These are phyloP conservation scores for Ramaria sp. DNA, from an alignment of 768 basidiomycete genomes.

Conservation along the genomic window DNA sequence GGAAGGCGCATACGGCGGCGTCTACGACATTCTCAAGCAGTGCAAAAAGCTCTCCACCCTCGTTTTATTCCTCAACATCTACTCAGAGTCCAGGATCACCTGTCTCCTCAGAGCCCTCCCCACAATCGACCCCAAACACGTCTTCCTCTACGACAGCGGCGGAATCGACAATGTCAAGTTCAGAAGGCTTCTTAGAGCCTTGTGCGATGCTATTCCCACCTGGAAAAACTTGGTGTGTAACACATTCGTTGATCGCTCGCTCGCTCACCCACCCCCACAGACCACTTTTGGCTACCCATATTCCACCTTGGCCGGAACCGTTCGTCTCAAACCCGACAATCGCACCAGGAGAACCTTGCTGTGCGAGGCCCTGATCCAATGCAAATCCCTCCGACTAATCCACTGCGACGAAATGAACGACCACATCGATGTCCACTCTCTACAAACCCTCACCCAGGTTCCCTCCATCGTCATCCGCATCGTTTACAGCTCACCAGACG, in stretches of 20 bases:
- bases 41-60: not conserved
- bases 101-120: not conserved
- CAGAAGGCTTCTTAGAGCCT: not conserved
- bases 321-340: not conserved
- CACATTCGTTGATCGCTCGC: not conserved
- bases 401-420: not conserved
- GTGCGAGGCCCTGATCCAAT: not conserved
- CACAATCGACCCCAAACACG: not conserved
- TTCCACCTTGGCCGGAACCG: not conserved
- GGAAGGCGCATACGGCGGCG: not conserved
- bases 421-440: not conserved
- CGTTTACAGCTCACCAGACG: not conserved
- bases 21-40: not conserved
- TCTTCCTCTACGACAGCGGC: not conserved
- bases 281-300: not conserved
- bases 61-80: not conserved
- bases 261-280: not conserved
- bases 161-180: not conserved
- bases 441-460: not conserved
- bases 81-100: not conserved
- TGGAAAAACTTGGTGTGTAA: conserved; percentile 2
- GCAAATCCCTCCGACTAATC: not conserved
- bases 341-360: not conserved
- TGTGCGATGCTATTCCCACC: not conserved
- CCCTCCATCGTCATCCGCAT: not conserved